Evolutionary conservation across 2,329 filamentous ascomycete species (phyloP).

Genomic region (Stagonosporopsis tanaceti): DNA sequence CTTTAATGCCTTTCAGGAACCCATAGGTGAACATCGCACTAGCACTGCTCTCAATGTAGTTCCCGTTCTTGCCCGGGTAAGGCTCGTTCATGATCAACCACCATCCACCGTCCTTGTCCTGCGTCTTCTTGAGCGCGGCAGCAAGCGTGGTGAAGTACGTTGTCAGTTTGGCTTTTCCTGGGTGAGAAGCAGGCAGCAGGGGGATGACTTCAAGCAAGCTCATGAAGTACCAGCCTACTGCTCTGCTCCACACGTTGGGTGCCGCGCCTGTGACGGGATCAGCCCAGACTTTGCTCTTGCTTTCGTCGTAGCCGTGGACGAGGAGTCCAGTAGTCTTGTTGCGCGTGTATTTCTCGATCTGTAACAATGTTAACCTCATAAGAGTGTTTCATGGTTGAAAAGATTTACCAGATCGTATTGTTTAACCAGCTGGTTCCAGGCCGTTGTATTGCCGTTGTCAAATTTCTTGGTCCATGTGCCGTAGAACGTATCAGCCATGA

Average conservation of each 20-base stretch:
- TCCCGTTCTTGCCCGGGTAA: conserved; percentile 54
- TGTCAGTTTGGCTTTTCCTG: conserved; percentile 41
- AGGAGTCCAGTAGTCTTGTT: conserved; percentile 28
- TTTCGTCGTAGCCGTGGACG: conserved; percentile 37
- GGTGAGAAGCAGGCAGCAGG: conserved; percentile 46
- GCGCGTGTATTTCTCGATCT: conserved; percentile 29
- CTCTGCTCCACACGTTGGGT: conserved; percentile 36
- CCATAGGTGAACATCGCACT: conserved; percentile 56
- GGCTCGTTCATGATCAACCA: conserved; percentile 62
- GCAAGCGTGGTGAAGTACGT: conserved; percentile 51
- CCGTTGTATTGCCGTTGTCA: conserved; percentile 39
- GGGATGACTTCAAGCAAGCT: conserved; percentile 55
- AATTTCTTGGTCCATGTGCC: conserved; percentile 42
- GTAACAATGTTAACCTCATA: neutral
- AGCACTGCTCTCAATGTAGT: conserved; percentile 66
- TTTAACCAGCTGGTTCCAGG: conserved; percentile 48
- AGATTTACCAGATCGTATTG: conserved; percentile 23
- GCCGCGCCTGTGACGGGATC: conserved; percentile 31
- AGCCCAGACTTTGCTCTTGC: conserved; percentile 33
- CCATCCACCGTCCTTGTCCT: conserved; percentile 59
- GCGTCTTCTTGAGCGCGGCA: conserved; percentile 48
- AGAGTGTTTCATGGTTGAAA: too few relatives aligned
- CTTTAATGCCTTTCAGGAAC: conserved; percentile 28
- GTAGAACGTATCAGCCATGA: conserved; percentile 43
- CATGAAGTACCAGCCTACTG: conserved; percentile 39